Evolutionary conservation across 2,329 filamentous ascomycete genomes (phyloP).

Genomic region (Bipolaris sorokiniana): DNA sequence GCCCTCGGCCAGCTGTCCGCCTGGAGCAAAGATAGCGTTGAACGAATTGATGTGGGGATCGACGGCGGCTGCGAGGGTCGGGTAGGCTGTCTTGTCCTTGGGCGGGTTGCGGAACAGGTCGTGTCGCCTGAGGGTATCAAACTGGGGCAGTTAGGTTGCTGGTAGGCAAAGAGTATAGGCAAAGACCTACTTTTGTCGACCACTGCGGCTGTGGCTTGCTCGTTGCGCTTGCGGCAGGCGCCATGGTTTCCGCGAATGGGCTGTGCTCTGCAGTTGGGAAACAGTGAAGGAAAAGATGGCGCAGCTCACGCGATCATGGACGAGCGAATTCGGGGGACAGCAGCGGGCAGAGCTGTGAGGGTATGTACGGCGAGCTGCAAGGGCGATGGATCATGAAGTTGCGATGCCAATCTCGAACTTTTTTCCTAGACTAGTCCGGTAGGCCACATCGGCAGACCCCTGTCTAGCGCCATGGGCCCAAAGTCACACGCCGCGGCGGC

Average conservation of each 20-base stretch:
- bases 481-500: constrained; percentile 30
- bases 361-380: constrained; percentile 7
- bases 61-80: constrained; percentile 82
- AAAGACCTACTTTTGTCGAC: constrained; percentile 66
- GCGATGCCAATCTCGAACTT: constrained; percentile 17
- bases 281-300: constrained; percentile 1
- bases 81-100: constrained; percentile 85
- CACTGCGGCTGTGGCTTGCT: constrained; percentile 59
- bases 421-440: constrained; percentile 20
- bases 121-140: constrained; percentile 84
- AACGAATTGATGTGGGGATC: constrained; percentile 94
- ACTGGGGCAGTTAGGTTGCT: constrained; percentile 48
- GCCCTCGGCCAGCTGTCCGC: constrained; percentile 75
- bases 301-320: constrained; percentile 11
- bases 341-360: not conserved
- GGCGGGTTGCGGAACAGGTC: constrained; percentile 89
- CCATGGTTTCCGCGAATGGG: constrained; percentile 28
- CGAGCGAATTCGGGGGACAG: not conserved
- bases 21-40: constrained; percentile 81
- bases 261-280: not conserved
- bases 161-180: not conserved
- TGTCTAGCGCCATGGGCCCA: constrained; percentile 19
- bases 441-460: constrained; percentile 9
- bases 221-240: constrained; percentile 58
- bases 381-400: constrained; percentile 9